Evolutionary conservation across 768 basidiomycete species (phyloP).

Genomic region (Kwoniella botswanensis): DNA sequence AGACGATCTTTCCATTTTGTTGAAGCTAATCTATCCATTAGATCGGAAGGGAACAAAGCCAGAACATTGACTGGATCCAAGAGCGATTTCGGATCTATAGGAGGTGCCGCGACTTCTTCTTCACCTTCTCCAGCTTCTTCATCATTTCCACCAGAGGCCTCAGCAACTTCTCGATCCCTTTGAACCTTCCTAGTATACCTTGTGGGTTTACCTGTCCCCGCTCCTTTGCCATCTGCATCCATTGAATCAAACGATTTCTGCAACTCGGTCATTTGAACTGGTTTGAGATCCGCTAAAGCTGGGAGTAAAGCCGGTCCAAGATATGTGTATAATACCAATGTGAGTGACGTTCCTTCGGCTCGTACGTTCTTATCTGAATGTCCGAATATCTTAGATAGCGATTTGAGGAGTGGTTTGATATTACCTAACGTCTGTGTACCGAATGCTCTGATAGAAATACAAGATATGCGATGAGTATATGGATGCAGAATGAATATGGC

Average conservation of each 20-base stretch:
- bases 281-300: slow-evolving; percentile 86
- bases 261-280: slow-evolving; percentile 94
- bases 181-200: slow-evolving; percentile 81
- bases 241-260: slow-evolving; percentile 85
- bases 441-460: slow-evolving; percentile 66
- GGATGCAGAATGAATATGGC: background rate
- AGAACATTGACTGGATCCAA: slow-evolving; percentile 81
- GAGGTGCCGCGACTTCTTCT: slow-evolving; percentile 62
- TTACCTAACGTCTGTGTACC: slow-evolving; percentile 69
- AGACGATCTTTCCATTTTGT: slow-evolving; percentile 99
- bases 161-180: slow-evolving; percentile 57
- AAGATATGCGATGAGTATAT: slow-evolving; percentile 1
- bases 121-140: slow-evolving; percentile 61
- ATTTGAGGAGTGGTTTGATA: slow-evolving; percentile 75
- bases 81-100: slow-evolving; percentile 76
- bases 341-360: slow-evolving; percentile 80
- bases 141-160: slow-evolving; percentile 34
- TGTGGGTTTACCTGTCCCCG: slow-evolving; percentile 77
- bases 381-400: slow-evolving; percentile 87
- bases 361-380: slow-evolving; percentile 96
- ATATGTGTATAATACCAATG: slow-evolving; percentile 79
- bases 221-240: slow-evolving; percentile 83
- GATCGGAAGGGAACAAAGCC: slow-evolving; percentile 72
- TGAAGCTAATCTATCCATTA: slow-evolving; percentile 77
- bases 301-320: slow-evolving; percentile 82